Percentiles rank a stretch among this genome's conserved stretches.
Conservation (phyloP, 2,329 filamentous ascomycete genomes). For the Alternaria brassicicola region DNA sequence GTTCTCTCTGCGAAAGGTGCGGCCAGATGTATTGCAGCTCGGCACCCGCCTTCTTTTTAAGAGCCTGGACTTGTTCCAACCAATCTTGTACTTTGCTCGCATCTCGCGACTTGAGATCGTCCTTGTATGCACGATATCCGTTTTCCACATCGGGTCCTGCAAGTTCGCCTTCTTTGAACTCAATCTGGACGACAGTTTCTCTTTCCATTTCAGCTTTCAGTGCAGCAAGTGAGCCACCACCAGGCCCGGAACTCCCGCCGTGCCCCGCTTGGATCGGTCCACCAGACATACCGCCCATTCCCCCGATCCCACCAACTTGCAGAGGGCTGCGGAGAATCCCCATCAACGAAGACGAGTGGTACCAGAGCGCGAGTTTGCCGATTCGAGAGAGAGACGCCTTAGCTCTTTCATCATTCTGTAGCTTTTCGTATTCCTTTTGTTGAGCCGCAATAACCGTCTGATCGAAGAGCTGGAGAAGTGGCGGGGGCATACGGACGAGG, state of each 20-base stretch:
- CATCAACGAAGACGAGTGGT: conserved; percentile 5
- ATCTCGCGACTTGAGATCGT: conserved; percentile 15
- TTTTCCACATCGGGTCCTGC: conserved; percentile 22
- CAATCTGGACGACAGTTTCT: conserved; percentile 15
- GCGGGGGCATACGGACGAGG: background rate
- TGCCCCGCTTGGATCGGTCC: background rate
- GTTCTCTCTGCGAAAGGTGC: conserved; percentile 20
- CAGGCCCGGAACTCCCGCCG: background rate
- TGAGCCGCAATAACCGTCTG: background rate
- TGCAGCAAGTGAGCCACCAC: background rate
- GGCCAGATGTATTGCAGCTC: conserved; percentile 28
- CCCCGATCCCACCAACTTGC: background rate
- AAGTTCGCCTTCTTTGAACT: conserved; percentile 23
- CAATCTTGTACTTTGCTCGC: conserved; percentile 16
- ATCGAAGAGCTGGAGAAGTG: conserved; percentile 5
- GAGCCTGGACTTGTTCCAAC: conserved; percentile 19
- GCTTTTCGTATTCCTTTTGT: conserved; percentile 6
- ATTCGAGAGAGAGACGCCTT: conserved; percentile 20
- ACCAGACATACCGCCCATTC: background rate
- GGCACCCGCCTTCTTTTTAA: conserved; percentile 6
- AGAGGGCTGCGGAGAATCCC: background rate
- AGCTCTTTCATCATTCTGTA: conserved; percentile 16
- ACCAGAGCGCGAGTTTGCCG: conserved; percentile 17
- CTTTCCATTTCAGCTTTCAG: conserved; percentile 4
- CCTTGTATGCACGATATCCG: conserved; percentile 21